These are phyloP conservation scores for Nothophytophthora sp. DNA, from an alignment of 352 stramenopile genomes.

Conservation along the genomic window DNA sequence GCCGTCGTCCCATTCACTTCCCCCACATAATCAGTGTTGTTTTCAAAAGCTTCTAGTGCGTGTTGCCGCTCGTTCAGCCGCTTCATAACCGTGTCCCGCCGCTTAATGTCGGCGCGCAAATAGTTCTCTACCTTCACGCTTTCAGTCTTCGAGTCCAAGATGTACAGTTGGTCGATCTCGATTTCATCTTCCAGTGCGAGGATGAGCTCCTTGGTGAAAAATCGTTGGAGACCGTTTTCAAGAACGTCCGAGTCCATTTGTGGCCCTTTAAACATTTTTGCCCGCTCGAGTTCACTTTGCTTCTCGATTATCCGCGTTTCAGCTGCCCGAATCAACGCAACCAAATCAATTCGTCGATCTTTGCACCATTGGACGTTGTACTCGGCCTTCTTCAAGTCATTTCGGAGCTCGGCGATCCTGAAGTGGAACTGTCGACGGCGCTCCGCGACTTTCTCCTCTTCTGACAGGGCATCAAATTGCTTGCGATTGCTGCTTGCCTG, in stretches of 20 bases:
- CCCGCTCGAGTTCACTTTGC: conserved; percentile 73
- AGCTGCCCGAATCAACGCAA: conserved; percentile 64
- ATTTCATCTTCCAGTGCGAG: conserved; percentile 79
- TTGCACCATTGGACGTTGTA: conserved; percentile 85
- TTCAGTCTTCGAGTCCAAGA: conserved; percentile 74
- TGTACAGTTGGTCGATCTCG: conserved; percentile 86
- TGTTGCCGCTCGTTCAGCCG: conserved; percentile 43
- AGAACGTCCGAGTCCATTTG: conserved; percentile 86
- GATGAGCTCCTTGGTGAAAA: conserved; percentile 79
- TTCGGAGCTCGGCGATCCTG: conserved; percentile 58
- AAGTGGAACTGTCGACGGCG: conserved; percentile 79
- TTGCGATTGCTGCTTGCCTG: conserved; percentile 8
- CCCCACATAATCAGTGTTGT: conserved; percentile 19
- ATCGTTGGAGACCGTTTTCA: conserved; percentile 68
- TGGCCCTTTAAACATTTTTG: conserved; percentile 58
- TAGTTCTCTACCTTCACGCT: conserved; percentile 75
- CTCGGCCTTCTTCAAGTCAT: conserved; percentile 54
- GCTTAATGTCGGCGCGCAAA: conserved; percentile 57
- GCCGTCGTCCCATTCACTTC: conserved; percentile 13
- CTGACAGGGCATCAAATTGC: conserved; percentile 51
- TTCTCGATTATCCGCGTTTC: conserved; percentile 77
- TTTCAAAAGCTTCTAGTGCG: conserved; percentile 53
- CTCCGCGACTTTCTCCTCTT: conserved; percentile 51
- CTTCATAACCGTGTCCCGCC: conserved; percentile 23
- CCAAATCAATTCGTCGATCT: conserved; percentile 65